Evolutionary conservation across 371 early-diverging fungal genomes (phyloP).

Genomic region (Mucor saturninus): DNA sequence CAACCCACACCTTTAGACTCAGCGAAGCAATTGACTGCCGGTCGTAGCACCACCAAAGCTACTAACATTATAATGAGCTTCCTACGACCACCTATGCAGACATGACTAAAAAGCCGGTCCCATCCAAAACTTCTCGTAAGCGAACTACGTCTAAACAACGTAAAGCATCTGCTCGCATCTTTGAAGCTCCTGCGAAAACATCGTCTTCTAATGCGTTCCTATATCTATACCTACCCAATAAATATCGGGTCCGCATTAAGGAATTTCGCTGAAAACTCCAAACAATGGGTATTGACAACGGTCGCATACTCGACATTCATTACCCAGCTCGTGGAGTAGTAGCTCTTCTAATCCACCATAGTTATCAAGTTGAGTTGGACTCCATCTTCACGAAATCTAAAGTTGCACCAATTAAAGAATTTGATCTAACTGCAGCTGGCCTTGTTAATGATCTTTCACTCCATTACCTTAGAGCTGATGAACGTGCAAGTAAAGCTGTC

Average conservation of each 20-base stretch:
- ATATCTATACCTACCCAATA: conserved; percentile 5
- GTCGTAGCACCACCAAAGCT: too few relatives aligned
- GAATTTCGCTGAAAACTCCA: background rate
- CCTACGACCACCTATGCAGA: too few relatives aligned
- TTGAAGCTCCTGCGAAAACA: too few relatives aligned
- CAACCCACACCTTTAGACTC: too few relatives aligned
- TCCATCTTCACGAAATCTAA: background rate
- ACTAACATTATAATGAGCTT: too few relatives aligned
- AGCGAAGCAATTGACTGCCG: too few relatives aligned
- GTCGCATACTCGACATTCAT: too few relatives aligned
- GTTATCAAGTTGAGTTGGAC: background rate
- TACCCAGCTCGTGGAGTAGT: conserved; percentile 5
- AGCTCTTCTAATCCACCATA: background rate
- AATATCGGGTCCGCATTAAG: background rate
- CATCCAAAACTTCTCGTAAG: too few relatives aligned
- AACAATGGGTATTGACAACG: background rate
- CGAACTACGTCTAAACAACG: too few relatives aligned
- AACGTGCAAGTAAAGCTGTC: background rate
- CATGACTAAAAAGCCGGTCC: too few relatives aligned
- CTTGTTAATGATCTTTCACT: background rate
- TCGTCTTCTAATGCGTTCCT: too few relatives aligned
- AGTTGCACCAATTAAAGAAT: background rate
- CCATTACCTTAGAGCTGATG: background rate
- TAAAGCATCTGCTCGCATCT: too few relatives aligned
- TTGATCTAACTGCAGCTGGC: background rate